Conservation (phyloP, 805 yeast species). For the Groenewaldozyma salmanticensis region DNA sequence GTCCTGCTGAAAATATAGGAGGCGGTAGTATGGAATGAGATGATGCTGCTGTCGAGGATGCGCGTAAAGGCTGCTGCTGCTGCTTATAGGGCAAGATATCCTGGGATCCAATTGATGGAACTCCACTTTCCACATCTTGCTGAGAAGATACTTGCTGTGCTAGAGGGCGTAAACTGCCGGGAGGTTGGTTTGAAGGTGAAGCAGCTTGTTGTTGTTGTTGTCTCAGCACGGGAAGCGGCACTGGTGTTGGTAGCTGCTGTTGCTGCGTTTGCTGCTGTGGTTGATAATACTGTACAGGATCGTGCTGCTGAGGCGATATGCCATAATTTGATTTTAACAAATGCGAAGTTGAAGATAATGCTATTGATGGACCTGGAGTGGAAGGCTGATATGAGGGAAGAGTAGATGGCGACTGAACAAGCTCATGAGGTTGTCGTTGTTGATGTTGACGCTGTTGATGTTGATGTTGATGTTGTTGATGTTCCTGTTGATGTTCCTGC, state of each 20-base stretch:
- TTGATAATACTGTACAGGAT: too few relatives aligned
- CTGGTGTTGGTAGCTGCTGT: background rate
- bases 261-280: background rate
- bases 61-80: too few relatives aligned
- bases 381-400: conserved; percentile 3
- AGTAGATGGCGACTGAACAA: background rate
- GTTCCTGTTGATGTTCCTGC: conserved; percentile 7
- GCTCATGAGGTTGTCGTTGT: conserved; percentile 1
- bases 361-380: conserved; percentile 2
- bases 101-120: too few relatives aligned
- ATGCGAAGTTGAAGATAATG: conserved; percentile 1
- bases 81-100: too few relatives aligned
- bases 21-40: too few relatives aligned
- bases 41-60: too few relatives aligned
- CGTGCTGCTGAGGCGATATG: conserved; percentile 1
- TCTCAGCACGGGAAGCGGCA: background rate
- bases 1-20: too few relatives aligned
- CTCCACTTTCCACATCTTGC: too few relatives aligned
- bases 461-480: conserved; percentile 5
- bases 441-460: conserved; percentile 8
- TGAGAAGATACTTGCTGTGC: too few relatives aligned
- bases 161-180: too few relatives aligned
- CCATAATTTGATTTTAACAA: background rate
- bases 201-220: conserved; percentile 2
- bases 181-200: too few relatives aligned